Base-by-base conservation (phyloP, 306 rosid genomes). In the Hippophae rhamnoides region DNA sequence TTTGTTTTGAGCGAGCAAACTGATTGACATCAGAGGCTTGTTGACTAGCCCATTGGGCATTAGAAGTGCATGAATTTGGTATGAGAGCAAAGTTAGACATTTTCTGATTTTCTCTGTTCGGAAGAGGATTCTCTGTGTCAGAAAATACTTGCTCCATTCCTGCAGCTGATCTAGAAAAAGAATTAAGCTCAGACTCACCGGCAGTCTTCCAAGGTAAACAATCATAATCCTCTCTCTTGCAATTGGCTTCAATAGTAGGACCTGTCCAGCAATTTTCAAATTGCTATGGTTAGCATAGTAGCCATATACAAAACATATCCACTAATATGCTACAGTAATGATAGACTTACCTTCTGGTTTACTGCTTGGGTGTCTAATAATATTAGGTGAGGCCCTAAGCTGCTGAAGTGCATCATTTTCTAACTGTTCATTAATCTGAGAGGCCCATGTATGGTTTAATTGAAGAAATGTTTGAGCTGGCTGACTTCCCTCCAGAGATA, bases 271-370 rank as follows among this genome's bases (percentile, higher is more conserved):
- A 73, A 67, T 70, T 48, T 1, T 31, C 47, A 38, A 67, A 4
- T 25, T 40, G 9, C 11, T 23, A 47, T 61, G 12, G 31, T 56
- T 58, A 69, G 47, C 65, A 66, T 41, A 57, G 57, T 10, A 43
- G 58, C 52, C 38, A 27, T 31, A 31, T 31, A 31, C 38, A 31
- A 1, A 53, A 13, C 43, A 65, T 59, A 43, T 65, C 47, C 18
- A 69, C 13, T 8, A 54, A 2, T 31, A 31, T 31, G 38, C 38
- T 31, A 31, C 38, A 45, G 51, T 25, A 54, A 54, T 25, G 38
- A 45, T 51, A 9, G 42, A 38, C 77, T 12, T 76, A 76, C 85
- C 85, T 76, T 64, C 74, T 52, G 45, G 65, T 69, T 70, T 71
- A 42, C 65, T 70, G 56, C 53, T 65, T 47, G 75, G 64, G 23